Percentiles rank a stretch among this genome's conserved stretches.
These are phyloP conservation scores for Stagonosporopsis chrysanthemi DNA, from an alignment of 2,329 filamentous ascomycete genomes.

Conservation along the genomic window DNA sequence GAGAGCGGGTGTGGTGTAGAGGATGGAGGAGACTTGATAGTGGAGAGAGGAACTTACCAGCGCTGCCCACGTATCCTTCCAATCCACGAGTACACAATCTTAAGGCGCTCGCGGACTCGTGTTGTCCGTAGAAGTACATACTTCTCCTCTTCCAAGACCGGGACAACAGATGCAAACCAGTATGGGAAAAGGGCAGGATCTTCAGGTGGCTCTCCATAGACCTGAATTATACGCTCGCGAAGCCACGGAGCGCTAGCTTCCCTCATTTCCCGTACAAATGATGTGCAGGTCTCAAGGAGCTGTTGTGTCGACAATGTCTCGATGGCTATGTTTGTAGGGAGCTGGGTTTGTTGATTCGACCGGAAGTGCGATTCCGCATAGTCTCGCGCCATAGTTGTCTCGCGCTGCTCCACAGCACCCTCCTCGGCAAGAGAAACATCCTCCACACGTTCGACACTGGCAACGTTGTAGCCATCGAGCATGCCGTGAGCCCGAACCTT, in stretches of 20 bases:
- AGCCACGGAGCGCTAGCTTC: conserved; percentile 76
- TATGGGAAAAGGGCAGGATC: conserved; percentile 83
- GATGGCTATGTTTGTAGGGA: conserved; percentile 49
- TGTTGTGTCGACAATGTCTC: conserved; percentile 72
- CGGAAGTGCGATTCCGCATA: conserved; percentile 47
- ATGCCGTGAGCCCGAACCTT: conserved; percentile 69
- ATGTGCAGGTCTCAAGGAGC: conserved; percentile 69
- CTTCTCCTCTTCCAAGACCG: conserved; percentile 79
- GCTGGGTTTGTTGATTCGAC: conserved; percentile 38
- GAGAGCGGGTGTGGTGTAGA: conserved; percentile 5
- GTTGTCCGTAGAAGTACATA: conserved; percentile 76
- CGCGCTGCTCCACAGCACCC: conserved; percentile 74
- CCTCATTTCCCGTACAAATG: conserved; percentile 75
- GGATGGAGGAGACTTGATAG: not conserved
- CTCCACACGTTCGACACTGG: conserved; percentile 77
- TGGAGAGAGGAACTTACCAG: conserved; percentile 65
- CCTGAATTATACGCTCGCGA: conserved; percentile 71
- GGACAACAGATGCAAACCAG: conserved; percentile 87
- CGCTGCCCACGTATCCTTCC: conserved; percentile 71
- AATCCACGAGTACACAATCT: conserved; percentile 84
- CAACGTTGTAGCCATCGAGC: conserved; percentile 80
- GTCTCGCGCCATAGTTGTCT: conserved; percentile 59
- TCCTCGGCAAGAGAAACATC: conserved; percentile 85
- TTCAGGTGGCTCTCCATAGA: conserved; percentile 78
- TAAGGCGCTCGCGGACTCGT: conserved; percentile 81